Base-by-base conservation (phyloP, 768 basidiomycete genomes). In the Suillus decipiens region DNA sequence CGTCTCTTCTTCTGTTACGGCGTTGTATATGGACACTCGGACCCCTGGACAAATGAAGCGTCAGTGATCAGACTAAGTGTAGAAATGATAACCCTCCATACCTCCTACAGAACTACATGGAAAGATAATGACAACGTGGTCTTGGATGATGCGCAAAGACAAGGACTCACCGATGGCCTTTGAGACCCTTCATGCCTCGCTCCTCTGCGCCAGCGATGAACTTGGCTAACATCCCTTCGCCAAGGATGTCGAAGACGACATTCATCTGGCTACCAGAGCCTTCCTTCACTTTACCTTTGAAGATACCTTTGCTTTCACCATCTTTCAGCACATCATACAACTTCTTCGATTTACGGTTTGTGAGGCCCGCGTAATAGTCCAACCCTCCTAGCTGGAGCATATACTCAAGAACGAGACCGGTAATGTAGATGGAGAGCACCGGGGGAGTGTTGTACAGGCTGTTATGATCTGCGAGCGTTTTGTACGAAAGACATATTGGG, bases 251-350 rank as follows among this genome's bases (percentile, higher is more conserved):
- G 76, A 98, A 99, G 0, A 93, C 92, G 17, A 93, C 82, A 73
- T 99, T 99, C 96, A 99, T 99, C 87, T 92, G 91, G 76, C 96
- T 98, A 64, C 90, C 84, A 55, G 88, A 86, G 6, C 86, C 89
- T 62, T 83, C 81, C 70, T 85, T 81, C 22, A 96, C 95, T 71
- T 90, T 92, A 24, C 83, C 73, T 68, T 77, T 83, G 68, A 93
- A 86, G 61, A 93, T 77, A 0, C 93, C 93, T 68, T 81, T 83
- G 63, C 77, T 78, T 73, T 89, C 86, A 5, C 93, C 93, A 66
- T 86, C 84, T 66, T 84, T 82, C 64, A 99, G 69, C 5, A 81
- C 88, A 1, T 72, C 78, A 75, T 98, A 99, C 53, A 99, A 72
- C 76, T 87, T 89, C 59, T 85, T 80, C 65, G 88, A 84, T 80